Conservation (phyloP, 495 filamentous ascomycete genomes). For the Trichoderma parareesei region DNA sequence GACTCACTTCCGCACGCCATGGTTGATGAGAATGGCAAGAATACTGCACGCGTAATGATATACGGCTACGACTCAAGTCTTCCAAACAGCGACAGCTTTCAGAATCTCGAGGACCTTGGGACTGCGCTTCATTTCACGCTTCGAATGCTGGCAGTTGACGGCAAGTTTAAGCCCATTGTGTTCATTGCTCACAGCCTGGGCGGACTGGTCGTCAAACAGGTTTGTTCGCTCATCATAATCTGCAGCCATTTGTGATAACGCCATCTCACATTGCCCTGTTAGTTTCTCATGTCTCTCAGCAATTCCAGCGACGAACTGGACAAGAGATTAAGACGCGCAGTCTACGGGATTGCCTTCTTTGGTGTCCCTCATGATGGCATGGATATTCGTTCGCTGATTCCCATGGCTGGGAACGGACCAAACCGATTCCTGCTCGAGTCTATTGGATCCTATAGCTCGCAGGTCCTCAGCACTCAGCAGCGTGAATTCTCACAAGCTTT, state of each 20-base stretch:
- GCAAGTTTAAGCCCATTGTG: not conserved
- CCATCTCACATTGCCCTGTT: too few relatives aligned
- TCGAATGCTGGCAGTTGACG: not conserved
- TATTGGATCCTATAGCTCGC: not conserved
- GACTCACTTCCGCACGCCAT: not conserved
- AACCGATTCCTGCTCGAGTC: not conserved
- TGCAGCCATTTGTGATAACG: not conserved
- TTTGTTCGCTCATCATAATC: not conserved
- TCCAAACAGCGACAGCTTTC: not conserved
- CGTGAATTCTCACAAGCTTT: not conserved
- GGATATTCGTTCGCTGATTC: not conserved
- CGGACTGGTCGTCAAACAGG: not conserved
- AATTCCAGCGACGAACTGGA: not conserved
- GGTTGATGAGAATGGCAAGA: not conserved
- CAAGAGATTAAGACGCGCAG: not conserved
- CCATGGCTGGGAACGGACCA: not conserved
- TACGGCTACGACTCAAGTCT: not conserved
- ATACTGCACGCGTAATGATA: not conserved
- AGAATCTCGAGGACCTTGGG: not conserved
- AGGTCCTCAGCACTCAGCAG: not conserved
- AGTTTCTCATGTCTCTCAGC: not conserved
- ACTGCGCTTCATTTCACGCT: not conserved
- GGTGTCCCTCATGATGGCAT: not conserved
- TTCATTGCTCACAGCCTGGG: not conserved
- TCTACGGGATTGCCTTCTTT: not conserved